Evolutionary conservation across 768 basidiomycete genomes (phyloP).

Genomic region (Amanita muscaria): DNA sequence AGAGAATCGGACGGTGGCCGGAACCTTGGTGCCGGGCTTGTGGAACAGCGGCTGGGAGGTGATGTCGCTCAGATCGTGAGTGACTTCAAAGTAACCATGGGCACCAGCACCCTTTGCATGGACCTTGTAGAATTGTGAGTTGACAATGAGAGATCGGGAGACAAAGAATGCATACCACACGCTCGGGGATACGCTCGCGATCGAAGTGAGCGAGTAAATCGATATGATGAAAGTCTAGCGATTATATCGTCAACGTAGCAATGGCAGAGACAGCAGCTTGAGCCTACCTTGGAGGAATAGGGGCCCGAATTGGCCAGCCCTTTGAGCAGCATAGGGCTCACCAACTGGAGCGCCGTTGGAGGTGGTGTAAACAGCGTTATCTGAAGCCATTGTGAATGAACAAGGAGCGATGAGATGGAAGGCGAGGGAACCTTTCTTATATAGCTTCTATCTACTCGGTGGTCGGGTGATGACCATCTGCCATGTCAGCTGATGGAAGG

Average conservation of each 20-base stretch:
- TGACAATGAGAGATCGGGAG: slow-evolving; percentile 10
- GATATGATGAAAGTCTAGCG: slow-evolving; percentile 76
- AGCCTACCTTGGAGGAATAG: slow-evolving; percentile 75
- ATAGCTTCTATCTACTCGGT: no score
- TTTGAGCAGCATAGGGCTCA: slow-evolving; percentile 73
- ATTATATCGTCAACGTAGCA: slow-evolving; percentile 10
- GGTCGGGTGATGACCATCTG: no score
- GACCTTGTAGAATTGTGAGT: slow-evolving; percentile 41
- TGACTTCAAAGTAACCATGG: slow-evolving; percentile 89
- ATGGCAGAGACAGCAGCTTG: neutral
- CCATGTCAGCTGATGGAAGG: neutral
- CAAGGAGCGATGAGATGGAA: slow-evolving; percentile 11
- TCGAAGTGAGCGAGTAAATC: slow-evolving; percentile 89
- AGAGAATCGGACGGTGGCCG: slow-evolving; percentile 79
- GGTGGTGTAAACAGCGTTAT: slow-evolving; percentile 70
- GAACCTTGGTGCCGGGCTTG: slow-evolving; percentile 58
- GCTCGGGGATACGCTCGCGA: slow-evolving; percentile 93
- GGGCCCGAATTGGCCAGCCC: slow-evolving; percentile 69
- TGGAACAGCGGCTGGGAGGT: slow-evolving; percentile 64
- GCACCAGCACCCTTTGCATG: slow-evolving; percentile 92
- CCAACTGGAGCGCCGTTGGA: slow-evolving; percentile 73
- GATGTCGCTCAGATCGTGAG: slow-evolving; percentile 77
- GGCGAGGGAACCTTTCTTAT: slow-evolving; percentile 9
- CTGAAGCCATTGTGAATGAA: slow-evolving; percentile 50
- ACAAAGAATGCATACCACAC: slow-evolving; percentile 50